phyloP scores from a whole-genome alignment of 768 basidiomycete species.

The Phanerochaete sordida region DNA sequence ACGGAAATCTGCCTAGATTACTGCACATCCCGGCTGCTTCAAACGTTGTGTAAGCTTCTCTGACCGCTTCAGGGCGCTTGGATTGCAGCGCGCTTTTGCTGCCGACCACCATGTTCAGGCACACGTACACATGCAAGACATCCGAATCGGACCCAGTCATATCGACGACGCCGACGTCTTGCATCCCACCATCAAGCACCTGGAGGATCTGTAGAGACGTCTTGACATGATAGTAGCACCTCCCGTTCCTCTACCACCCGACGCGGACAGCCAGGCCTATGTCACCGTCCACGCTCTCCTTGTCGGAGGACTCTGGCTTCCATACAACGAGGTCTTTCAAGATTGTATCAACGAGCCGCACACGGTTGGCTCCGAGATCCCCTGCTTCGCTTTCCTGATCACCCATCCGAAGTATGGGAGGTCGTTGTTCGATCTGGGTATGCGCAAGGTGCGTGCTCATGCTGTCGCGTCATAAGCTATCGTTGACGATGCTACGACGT shows the following conservation, averaged over 20 bases:
- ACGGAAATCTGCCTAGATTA: too few species aligned
- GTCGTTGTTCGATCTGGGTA: constrained; percentile 53
- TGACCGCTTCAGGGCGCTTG: too few species aligned
- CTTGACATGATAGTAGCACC: too few species aligned
- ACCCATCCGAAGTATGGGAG: constrained; percentile 40
- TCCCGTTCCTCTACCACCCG: constrained; percentile 3
- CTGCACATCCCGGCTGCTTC: too few species aligned
- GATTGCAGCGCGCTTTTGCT: too few species aligned
- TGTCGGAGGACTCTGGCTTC: constrained; percentile 7
- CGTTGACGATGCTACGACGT: background rate
- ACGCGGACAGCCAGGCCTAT: constrained; percentile 5
- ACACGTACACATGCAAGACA: too few species aligned
- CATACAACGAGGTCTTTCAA: constrained; percentile 6
- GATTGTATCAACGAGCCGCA: background rate
- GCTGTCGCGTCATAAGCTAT: background rate
- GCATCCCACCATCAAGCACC: too few species aligned
- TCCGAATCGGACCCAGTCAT: too few species aligned
- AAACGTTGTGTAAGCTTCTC: too few species aligned
- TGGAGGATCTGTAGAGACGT: too few species aligned
- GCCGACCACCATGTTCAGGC: too few species aligned
- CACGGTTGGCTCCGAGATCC: constrained; percentile 18
- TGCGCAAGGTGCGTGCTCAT: constrained; percentile 31
- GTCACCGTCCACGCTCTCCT: constrained; percentile 8
- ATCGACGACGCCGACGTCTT: too few species aligned
- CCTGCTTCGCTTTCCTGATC: constrained; percentile 51